Conservation (phyloP, 129 eudicot species). For the Centrapalus pauciflorus region DNA sequence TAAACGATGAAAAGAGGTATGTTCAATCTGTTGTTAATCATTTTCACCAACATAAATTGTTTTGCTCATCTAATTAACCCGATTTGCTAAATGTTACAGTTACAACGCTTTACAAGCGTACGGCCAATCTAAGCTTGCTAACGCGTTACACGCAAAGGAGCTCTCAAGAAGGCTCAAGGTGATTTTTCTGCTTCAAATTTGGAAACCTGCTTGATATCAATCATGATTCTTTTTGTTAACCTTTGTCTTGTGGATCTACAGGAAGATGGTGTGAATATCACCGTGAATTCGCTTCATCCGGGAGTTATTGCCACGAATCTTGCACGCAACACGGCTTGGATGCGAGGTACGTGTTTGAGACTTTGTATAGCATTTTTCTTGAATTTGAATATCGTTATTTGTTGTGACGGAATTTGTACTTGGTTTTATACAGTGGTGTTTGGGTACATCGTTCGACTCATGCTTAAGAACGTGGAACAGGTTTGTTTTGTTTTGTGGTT, state of each 20-base stretch:
- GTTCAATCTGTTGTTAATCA: background rate
- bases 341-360: conserved; percentile 24
- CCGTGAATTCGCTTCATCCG: conserved; percentile 67
- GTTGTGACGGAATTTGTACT: background rate
- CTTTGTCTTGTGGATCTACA: conserved; percentile 14
- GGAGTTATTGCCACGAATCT: conserved; percentile 60
- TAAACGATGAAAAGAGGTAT: conserved; percentile 68
- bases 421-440: conserved; percentile 13
- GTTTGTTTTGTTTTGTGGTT: conserved; percentile 15
- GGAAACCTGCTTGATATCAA: background rate
- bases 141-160: conserved; percentile 82
- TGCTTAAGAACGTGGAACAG: conserved; percentile 32
- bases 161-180: conserved; percentile 74
- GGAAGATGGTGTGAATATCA: conserved; percentile 64
- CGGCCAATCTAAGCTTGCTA: conserved; percentile 94
- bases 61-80: too few species aligned
- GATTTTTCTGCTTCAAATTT: background rate
- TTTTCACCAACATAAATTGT: background rate
- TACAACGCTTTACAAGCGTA: conserved; percentile 47
- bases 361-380: background rate
- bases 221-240: background rate
- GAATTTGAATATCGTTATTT: background rate
- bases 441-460: conserved; percentile 23
- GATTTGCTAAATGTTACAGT: conserved; percentile 8
- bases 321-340: conserved; percentile 33